Evolutionary conservation across 306 rosid genomes (phyloP).

Genomic region (Abrus precatorius): DNA sequence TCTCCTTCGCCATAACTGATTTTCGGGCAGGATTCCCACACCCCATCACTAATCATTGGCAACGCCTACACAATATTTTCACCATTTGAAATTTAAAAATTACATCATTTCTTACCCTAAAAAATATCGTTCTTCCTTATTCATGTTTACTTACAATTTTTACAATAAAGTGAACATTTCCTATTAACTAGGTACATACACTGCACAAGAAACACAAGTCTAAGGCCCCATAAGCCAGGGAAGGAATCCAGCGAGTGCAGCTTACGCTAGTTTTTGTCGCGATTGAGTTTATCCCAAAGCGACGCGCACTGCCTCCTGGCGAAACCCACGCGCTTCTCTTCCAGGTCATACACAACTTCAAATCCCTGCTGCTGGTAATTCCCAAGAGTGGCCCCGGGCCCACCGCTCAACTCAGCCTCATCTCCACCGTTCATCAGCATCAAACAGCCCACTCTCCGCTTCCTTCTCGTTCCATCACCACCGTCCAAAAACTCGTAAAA

Average conservation of each 20-base stretch:
- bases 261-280: constrained; percentile 29
- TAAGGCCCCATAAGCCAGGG: neutral
- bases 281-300: constrained; percentile 75
- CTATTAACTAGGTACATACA: constrained; percentile 12
- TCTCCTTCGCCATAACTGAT: neutral
- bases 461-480: constrained; percentile 54
- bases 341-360: constrained; percentile 82
- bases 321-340: constrained; percentile 73
- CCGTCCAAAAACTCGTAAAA: constrained; percentile 80
- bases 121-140: neutral
- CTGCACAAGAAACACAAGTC: neutral
- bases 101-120: neutral
- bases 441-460: constrained; percentile 78
- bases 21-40: neutral
- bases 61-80: neutral
- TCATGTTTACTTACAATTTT: constrained; percentile 13
- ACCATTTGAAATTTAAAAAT: neutral
- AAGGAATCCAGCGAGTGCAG: constrained; percentile 37
- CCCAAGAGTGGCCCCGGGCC: constrained; percentile 85
- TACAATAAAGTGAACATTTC: neutral
- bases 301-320: constrained; percentile 75
- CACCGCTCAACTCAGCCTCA: constrained; percentile 66
- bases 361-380: constrained; percentile 94
- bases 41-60: neutral
- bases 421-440: constrained; percentile 94